Evolutionary conservation across 164 flowering plant species (phyloP).

Genomic region (Umbilicus rupestris): DNA sequence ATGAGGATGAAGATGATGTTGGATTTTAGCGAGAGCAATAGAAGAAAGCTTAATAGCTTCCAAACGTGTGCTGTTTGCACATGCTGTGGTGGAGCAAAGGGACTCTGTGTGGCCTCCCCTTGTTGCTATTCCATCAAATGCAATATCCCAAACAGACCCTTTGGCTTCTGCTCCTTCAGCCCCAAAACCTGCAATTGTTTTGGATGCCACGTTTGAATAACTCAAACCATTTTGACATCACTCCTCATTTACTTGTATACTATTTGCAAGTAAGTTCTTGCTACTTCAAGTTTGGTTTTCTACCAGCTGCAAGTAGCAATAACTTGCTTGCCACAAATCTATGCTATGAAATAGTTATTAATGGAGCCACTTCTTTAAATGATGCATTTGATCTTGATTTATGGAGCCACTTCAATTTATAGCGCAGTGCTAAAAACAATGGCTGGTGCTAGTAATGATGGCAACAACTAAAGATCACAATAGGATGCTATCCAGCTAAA

Average conservation of each 20-base stretch:
- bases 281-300: slow-evolving; percentile 14
- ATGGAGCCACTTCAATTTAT: not conserved
- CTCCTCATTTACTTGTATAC: not conserved
- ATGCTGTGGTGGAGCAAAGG: slow-evolving; percentile 82
- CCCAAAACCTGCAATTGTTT: slow-evolving; percentile 93
- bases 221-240: not conserved
- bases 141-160: slow-evolving; percentile 90
- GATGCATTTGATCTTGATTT: not conserved
- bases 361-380: not conserved
- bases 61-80: slow-evolving; percentile 76
- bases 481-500: too few relatives aligned
- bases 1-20: slow-evolving; percentile 18
- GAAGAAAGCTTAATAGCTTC: slow-evolving; percentile 62
- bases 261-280: slow-evolving; percentile 8
- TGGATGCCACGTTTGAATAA: slow-evolving; percentile 64
- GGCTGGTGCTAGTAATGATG: not conserved
- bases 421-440: not conserved
- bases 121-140: slow-evolving; percentile 94
- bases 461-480: not conserved
- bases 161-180: slow-evolving; percentile 84
- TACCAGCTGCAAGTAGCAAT: slow-evolving; percentile 2
- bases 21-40: slow-evolving; percentile 41
- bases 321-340: not conserved
- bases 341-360: not conserved
- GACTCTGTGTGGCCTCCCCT: slow-evolving; percentile 68